Evolutionary conservation across 148 eudicot genomes (phyloP).

Genomic region (Linanthus parryae): DNA sequence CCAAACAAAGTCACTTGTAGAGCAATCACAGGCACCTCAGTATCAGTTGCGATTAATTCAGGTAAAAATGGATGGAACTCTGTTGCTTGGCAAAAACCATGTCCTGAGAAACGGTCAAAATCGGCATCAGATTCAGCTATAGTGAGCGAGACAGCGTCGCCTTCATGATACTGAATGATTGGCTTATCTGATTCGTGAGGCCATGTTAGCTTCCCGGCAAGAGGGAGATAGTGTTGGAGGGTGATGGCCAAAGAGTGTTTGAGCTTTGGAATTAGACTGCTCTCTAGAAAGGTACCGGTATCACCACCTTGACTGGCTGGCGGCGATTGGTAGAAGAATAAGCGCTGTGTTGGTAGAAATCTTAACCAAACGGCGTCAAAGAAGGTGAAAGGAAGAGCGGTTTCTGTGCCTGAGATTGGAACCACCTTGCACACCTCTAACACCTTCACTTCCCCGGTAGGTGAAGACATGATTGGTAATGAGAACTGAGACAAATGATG

Average conservation of each 20-base stretch:
- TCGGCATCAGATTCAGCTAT: conserved; percentile 9
- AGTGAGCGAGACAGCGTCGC: neutral
- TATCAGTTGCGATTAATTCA: neutral
- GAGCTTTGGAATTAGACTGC: conserved; percentile 2
- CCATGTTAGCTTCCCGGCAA: conserved; percentile 11
- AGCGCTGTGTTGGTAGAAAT: conserved; percentile 1
- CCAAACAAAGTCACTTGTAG: conserved; percentile 15
- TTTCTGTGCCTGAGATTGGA: neutral
- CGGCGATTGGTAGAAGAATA: conserved; percentile 10
- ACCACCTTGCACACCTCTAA: conserved; percentile 5
- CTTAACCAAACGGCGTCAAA: conserved; percentile 13
- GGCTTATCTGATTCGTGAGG: neutral
- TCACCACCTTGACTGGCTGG: neutral
- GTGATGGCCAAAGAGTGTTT: conserved; percentile 9
- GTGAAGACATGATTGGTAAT: too few relatives aligned
- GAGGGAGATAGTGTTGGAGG: conserved; percentile 3
- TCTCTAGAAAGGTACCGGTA: too few relatives aligned
- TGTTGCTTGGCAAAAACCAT: neutral
- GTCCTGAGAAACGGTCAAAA: conserved; percentile 2
- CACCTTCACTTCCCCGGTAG: neutral
- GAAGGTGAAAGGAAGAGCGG: conserved; percentile 15
- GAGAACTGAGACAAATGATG: too few relatives aligned
- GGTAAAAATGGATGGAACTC: conserved; percentile 5
- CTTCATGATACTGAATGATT: neutral
- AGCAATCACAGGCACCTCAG: neutral